These are phyloP conservation scores for Trichophyton benhamiae DNA, from an alignment of 2,329 filamentous ascomycete species.

Conservation along the genomic window DNA sequence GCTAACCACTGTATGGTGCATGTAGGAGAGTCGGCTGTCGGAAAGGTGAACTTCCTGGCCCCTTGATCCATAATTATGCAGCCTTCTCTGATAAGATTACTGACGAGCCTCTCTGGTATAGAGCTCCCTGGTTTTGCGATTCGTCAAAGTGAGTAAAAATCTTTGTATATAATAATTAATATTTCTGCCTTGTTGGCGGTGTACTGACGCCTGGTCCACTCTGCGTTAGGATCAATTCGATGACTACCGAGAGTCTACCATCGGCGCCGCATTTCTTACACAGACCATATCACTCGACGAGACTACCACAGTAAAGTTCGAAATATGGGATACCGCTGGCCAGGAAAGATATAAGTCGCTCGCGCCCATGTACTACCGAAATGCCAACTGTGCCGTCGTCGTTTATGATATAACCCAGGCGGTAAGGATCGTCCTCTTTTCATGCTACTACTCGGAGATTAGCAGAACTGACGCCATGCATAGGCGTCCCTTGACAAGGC, in stretches of 20 bases:
- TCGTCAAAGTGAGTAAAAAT: conserved; percentile 71
- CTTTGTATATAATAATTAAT: neutral
- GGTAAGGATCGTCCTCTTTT: conserved; percentile 44
- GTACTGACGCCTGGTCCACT: neutral
- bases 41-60: conserved; percentile 57
- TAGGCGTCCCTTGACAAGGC: conserved; percentile 96
- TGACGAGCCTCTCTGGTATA: conserved; percentile 31
- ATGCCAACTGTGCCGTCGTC: conserved; percentile 97
- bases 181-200: neutral
- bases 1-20: neutral
- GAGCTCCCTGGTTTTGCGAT: conserved; percentile 95
- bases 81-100: conserved; percentile 10
- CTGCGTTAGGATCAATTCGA: conserved; percentile 84
- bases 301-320: conserved; percentile 97
- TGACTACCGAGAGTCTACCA: conserved; percentile 93
- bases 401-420: conserved; percentile 99
- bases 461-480: conserved; percentile 5
- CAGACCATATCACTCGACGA: conserved; percentile 98
- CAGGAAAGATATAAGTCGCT: conserved; percentile 99
- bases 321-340: conserved; percentile 98
- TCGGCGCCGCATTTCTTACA: conserved; percentile 95
- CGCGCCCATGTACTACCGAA: conserved; percentile 98
- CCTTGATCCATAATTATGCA: neutral
- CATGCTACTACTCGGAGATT: neutral
- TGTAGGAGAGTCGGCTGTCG: conserved; percentile 90